A percentile compares a stretch with the other conserved stretches of the same genome.
Evolutionary conservation across 179 eudicot species (phyloP).

Genomic region (Vitellaria paradoxa): DNA sequence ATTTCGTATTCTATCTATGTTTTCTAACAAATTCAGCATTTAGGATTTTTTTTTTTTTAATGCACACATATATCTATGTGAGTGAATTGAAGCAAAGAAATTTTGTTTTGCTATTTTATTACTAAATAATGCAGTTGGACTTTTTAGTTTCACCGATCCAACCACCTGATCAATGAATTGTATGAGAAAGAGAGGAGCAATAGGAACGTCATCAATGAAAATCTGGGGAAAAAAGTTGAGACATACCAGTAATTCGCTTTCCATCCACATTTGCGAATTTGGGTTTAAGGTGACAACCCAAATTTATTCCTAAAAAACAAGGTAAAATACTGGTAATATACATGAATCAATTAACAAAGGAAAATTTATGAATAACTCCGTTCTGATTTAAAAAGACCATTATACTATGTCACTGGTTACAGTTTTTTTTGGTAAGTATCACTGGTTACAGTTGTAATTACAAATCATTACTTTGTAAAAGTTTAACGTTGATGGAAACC

Average conservation of each 20-base stretch:
- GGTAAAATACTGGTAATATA: no score
- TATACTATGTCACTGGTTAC: no score
- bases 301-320: conserved; percentile 8
- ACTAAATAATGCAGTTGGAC: no score
- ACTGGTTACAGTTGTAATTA: no score
- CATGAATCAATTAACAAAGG: no score
- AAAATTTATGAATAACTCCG: no score
- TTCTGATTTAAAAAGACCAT: no score
- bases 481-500: no score
- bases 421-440: no score
- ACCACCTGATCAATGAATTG: background rate
- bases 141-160: background rate
- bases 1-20: background rate
- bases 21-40: background rate
- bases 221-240: background rate
- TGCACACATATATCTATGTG: background rate
- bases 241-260: conserved; percentile 9
- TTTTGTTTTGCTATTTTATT: background rate
- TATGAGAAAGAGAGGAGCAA: background rate
- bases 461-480: no score
- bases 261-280: background rate
- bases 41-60: background rate
- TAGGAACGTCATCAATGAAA: background rate
- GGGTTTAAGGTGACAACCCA: conserved; percentile 17
- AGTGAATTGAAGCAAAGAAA: background rate